Evolutionary conservation across 139 green algal species (phyloP).

Genomic region (Bryopsis sp.): DNA sequence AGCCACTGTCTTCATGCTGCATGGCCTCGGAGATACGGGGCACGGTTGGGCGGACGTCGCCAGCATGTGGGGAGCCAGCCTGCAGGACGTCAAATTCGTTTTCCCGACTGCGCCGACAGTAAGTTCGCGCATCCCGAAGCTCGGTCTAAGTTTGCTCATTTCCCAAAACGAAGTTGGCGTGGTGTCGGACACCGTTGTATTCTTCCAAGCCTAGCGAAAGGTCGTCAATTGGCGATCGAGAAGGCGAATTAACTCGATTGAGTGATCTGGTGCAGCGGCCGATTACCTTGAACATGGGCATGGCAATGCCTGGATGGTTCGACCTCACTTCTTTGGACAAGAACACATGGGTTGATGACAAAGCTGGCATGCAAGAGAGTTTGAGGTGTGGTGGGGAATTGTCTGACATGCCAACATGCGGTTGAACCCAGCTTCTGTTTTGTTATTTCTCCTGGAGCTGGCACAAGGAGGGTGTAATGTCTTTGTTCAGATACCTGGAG

Average conservation of each 20-base stretch:
- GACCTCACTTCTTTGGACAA: background rate
- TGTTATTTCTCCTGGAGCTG: background rate
- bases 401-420: too few species aligned
- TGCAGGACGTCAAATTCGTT: conserved; percentile 40
- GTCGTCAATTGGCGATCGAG: too few species aligned
- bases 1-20: conserved; percentile 41
- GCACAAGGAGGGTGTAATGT: background rate
- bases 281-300: conserved; percentile 53
- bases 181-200: too few species aligned
- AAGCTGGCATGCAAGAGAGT: conserved; percentile 1
- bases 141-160: background rate
- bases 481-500: conserved; percentile 37
- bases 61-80: conserved; percentile 20
- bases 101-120: conserved; percentile 42
- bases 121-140: background rate
- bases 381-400: background rate
- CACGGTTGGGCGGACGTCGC: conserved; percentile 37
- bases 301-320: conserved; percentile 46
- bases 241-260: too few species aligned
- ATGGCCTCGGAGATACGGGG: conserved; percentile 57
- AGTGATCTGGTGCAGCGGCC: too few species aligned
- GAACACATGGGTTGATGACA: background rate
- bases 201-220: too few species aligned
- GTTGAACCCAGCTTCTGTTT: background rate
- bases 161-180: background rate